A percentile compares a stretch with the other conserved stretches of the same genome.
Evolutionary conservation across 495 filamentous ascomycete genomes (phyloP).

Genomic region (Aspergillus coremiiformis): DNA sequence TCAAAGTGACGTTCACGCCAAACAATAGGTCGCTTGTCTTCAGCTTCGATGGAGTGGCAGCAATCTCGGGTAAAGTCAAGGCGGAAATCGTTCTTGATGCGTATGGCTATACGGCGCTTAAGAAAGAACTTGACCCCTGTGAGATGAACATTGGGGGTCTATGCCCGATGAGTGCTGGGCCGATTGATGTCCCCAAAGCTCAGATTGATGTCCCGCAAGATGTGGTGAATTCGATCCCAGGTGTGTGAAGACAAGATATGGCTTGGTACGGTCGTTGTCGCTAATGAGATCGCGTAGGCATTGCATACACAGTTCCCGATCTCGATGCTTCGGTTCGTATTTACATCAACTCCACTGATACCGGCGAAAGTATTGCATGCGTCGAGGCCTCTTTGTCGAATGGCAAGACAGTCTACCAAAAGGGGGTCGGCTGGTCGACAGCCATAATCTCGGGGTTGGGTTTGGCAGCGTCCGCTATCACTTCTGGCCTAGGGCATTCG

Average conservation of each 20-base stretch:
- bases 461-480: slow-evolving; percentile 73
- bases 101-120: slow-evolving; percentile 69
- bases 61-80: slow-evolving; percentile 75
- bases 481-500: slow-evolving; percentile 78
- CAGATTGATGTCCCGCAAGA: slow-evolving; percentile 52
- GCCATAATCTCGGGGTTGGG: slow-evolving; percentile 81
- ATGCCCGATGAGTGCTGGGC: slow-evolving; percentile 88
- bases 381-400: slow-evolving; percentile 87
- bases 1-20: slow-evolving; percentile 74
- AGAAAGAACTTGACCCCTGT: slow-evolving; percentile 69
- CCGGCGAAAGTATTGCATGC: slow-evolving; percentile 65
- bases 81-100: slow-evolving; percentile 71
- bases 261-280: background rate
- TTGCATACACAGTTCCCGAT: slow-evolving; percentile 85
- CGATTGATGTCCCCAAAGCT: slow-evolving; percentile 62
- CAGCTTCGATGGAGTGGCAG: slow-evolving; percentile 74
- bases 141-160: slow-evolving; percentile 59
- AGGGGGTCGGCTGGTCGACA: slow-evolving; percentile 81
- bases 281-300: slow-evolving; percentile 33
- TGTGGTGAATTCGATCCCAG: slow-evolving; percentile 59
- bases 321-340: slow-evolving; percentile 78
- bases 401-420: slow-evolving; percentile 84
- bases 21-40: slow-evolving; percentile 64
- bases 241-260: slow-evolving; percentile 29
- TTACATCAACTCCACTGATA: slow-evolving; percentile 60